Evolutionary conservation across 495 filamentous ascomycete species (phyloP).

Genomic region (Usnea hakonensis): DNA sequence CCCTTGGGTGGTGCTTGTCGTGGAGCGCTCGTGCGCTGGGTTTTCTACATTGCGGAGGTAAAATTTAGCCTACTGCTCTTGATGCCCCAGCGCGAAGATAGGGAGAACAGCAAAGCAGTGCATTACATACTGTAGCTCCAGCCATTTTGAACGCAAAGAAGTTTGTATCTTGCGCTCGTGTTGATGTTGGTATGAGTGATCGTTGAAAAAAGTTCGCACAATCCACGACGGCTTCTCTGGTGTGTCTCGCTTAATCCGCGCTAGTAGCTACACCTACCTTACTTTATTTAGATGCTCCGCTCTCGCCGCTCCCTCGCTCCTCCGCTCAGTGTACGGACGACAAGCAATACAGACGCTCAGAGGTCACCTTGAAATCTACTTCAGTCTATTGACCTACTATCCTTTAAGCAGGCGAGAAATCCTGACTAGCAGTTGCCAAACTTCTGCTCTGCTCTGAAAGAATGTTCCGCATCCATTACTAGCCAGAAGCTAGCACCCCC

Average conservation of each 20-base stretch:
- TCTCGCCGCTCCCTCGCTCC: too few relatives aligned
- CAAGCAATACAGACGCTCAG: too few relatives aligned
- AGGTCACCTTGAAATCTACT: too few relatives aligned
- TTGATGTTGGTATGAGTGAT: constrained; percentile 14
- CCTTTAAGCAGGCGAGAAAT: neutral
- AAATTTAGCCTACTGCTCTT: constrained; percentile 94
- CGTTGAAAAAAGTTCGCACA: neutral
- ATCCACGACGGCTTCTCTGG: too few relatives aligned
- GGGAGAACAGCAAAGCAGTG: constrained; percentile 77
- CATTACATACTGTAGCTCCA: constrained; percentile 65
- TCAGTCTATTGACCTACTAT: neutral
- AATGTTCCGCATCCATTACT: neutral
- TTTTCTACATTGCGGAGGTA: constrained; percentile 54
- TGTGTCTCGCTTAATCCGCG: neutral
- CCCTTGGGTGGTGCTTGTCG: constrained; percentile 27
- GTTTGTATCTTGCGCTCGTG: constrained; percentile 51
- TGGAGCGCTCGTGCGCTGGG: constrained; percentile 37
- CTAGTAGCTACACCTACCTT: too few relatives aligned
- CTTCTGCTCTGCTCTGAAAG: neutral
- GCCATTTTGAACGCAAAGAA: constrained; percentile 54
- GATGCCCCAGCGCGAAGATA: constrained; percentile 36
- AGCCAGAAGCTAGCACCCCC: neutral
- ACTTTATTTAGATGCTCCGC: too few relatives aligned
- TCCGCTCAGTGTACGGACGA: too few relatives aligned
- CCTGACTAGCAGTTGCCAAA: neutral